Evolutionary conservation across 1,284 basidiomycete species (phyloP), one percentile per base, ranked within the genome.

Genomic region (Apiotrichum siamense): DNA sequence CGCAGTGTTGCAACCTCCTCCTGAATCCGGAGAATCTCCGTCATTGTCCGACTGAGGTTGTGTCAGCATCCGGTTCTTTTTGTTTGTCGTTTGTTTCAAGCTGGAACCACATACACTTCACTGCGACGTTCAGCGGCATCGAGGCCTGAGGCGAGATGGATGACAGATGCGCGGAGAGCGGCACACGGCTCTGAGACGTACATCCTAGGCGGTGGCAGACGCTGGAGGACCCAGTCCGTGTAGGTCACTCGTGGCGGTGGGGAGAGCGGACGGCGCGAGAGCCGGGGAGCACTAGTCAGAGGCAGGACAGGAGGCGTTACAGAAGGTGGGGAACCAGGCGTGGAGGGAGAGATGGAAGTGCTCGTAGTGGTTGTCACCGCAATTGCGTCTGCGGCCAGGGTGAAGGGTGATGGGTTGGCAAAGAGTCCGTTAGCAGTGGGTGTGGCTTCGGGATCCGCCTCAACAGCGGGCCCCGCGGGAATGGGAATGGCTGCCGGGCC

Each of bases 1-100:
- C 85, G 78, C 50, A 91, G 64, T 11, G 83, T 81, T 52, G 82
- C 81, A 25, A 89, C 77, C 65, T 91, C 88, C 60, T 90, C 88
- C 46, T 81, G 81, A 44, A 85, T 76, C 44, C 87, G 77, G 62
- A 87, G 75, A 38, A 78, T 80, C 69, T 88, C 87, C 49, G 87
- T 85, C 38, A 82, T 80, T 33, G 63, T 63, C 0, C 66, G 66
- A 2, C 67, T 66, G 49, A n/a, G 3, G n/a, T n/a, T 17, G 18
- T 3, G 47, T 53, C n/a, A 53, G 47, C n/a, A n/a, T n/a, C n/a
- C n/a, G n/a, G n/a, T n/a, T n/a, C n/a, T n/a, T n/a, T n/a, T n/a
- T n/a, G n/a, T n/a, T n/a, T n/a, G n/a, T n/a, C n/a, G n/a, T n/a
- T n/a, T n/a, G n/a, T n/a, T n/a, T n/a, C n/a, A n/a, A n/a, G n/a